A percentile compares a stretch with the other conserved stretches of the same genome.
Conservation (phyloP, 1,284 basidiomycete species). For the Termitomyces sp. region DNA sequence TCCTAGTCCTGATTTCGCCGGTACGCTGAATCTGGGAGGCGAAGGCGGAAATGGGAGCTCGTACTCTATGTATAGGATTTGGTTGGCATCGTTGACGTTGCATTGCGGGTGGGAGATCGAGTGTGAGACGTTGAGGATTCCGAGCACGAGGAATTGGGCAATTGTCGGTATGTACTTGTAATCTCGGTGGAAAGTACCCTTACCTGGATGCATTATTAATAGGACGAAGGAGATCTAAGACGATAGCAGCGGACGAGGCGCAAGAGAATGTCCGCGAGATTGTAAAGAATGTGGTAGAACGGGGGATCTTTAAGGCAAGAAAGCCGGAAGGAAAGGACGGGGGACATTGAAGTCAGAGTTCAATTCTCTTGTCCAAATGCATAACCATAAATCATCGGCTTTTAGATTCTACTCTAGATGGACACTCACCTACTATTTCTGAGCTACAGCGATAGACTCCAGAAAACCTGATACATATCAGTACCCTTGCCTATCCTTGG, state of each 20-base stretch:
- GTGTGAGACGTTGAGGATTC: constrained; percentile 83
- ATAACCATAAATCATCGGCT: neutral
- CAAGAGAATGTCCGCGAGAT: constrained; percentile 39
- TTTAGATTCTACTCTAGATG: no score
- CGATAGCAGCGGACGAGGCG: constrained; percentile 22
- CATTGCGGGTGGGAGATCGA: constrained; percentile 85
- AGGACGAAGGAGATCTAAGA: constrained; percentile 28
- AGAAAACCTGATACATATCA: no score
- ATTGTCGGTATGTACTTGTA: constrained; percentile 59
- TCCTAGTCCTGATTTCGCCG: constrained; percentile 37
- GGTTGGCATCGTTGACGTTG: constrained; percentile 67
- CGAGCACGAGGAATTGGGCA: constrained; percentile 91
- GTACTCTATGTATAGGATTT: constrained; percentile 79
- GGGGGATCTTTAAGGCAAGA: constrained; percentile 65
- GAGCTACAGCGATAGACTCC: no score
- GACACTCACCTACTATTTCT: no score
- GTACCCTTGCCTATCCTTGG: no score
- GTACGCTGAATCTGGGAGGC: constrained; percentile 52
- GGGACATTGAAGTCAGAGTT: neutral
- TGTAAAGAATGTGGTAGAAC: constrained; percentile 41
- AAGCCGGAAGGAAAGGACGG: constrained; percentile 61
- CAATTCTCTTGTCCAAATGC: neutral
- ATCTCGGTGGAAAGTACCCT: neutral
- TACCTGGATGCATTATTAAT: constrained; percentile 2
- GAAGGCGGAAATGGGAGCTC: constrained; percentile 53